Base-by-base conservation (phyloP, 2,329 filamentous ascomycete genomes). In the Xylariaceae sp. region DNA sequence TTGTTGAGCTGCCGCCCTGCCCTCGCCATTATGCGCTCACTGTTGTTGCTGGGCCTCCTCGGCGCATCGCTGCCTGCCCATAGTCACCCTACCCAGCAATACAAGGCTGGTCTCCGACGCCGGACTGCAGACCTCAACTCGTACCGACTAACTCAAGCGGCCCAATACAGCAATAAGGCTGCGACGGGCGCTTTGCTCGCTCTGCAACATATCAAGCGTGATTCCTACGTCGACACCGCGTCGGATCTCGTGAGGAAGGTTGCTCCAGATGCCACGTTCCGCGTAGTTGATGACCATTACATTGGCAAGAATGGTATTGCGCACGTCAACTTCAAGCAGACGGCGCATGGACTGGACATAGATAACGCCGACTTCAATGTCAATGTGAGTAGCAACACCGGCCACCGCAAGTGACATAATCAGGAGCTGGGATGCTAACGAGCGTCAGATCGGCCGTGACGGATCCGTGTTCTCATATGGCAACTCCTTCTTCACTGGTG, bases 321-420 rank as follows among this genome's bases (percentile, higher is more conserved):
- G 0, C 83, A 86, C 63, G 81, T 85, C 60, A 77, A 84, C 67
- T 83, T 86, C 66, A 82, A 81, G 70, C 84, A 86, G 71, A 85
- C 82, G 0, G 72, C 75, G 6, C 80, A 85, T 51, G 83, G 79
- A 1, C 67, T 86, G 20, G 83, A 86, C 57, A 79, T 87, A 56
- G 83, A 85, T 62, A 86, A 86, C 62, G 81, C 79, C 1, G 81
- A 84, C 65, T 83, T 85, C 64, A 84, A 85, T 49, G 80, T 86
- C 46, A 86, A 86, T 59, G 81, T 85, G 62, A 72, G 81, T 73
- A n/a, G n/a, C n/a, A n/a, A n/a, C n/a, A n/a, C 6, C 20, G 26
- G 6, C 2, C 18, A n/a, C 21, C 18, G 5, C 19, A 40, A 41
- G 26, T 41, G 47, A 19, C 2, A 19, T 12, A 21, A 20, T 19